A percentile compares a stretch with the other conserved stretches of the same genome.
phyloP scores from a whole-genome alignment of 225 moss, liverwort and hornwort species.

The Marchantia polymorpha region DNA sequence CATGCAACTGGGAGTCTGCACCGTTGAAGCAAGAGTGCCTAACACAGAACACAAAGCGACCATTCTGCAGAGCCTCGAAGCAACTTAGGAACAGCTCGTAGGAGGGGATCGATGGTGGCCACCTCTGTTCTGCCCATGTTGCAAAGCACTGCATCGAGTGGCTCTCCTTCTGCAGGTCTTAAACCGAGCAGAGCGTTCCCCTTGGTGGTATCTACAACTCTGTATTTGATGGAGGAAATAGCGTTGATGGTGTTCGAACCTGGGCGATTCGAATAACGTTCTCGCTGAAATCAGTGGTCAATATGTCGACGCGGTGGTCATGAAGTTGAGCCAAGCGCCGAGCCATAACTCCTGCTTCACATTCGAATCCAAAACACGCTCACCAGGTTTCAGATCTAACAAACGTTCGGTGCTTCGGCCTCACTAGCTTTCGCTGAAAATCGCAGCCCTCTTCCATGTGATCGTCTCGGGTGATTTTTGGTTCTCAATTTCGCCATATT shows the following conservation, averaged over 20 bases:
- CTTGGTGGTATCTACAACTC: constrained; percentile 11
- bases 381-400: constrained; percentile 3
- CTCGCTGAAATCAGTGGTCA: constrained; percentile 16
- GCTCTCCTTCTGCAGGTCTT: background rate
- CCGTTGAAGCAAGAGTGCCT: constrained; percentile 19
- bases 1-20: constrained; percentile 4
- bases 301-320: background rate
- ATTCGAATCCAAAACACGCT: constrained; percentile 5
- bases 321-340: constrained; percentile 1
- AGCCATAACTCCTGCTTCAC: constrained; percentile 8
- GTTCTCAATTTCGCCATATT: constrained; percentile 4
- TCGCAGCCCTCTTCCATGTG: background rate
- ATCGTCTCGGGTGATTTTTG: background rate
- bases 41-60: constrained; percentile 17
- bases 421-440: constrained; percentile 12
- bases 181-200: background rate
- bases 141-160: constrained; percentile 9
- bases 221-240: background rate
- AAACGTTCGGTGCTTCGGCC: constrained; percentile 8
- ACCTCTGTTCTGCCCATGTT: constrained; percentile 17
- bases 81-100: constrained; percentile 5
- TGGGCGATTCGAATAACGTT: background rate
- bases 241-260: background rate
- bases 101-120: constrained; percentile 18
- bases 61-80: background rate